Evolutionary conservation across 2,329 filamentous ascomycete species (phyloP), one percentile per base, ranked within the genome.

Genomic region (Diplodia sapinea): DNA sequence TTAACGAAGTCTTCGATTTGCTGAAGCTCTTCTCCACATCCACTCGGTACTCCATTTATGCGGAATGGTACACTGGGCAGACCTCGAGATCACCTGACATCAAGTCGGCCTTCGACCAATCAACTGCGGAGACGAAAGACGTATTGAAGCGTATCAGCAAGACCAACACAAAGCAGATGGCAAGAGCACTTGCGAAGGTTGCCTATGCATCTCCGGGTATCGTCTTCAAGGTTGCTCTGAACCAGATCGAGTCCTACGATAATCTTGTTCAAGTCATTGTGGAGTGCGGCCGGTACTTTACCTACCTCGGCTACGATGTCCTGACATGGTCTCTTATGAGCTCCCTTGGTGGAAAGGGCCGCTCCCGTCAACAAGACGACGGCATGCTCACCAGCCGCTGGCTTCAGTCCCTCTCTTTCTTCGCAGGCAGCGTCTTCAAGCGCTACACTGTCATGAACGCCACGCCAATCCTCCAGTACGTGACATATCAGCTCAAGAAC

Each of bases 201-300:
- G 93, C 94, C 31, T 91, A 93, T 73, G 89, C 93, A 1, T 95
- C 93, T 52, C 96, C 95, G 1, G 94, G 94, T 31, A 86, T 97
- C 67, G 94, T 98, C 29, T 97, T 97, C 81, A 89, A 89, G 73
- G 91, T 94, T 67, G 93, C 94, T 7, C 88, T 99, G 68, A 89
- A 89, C 70, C 94, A 97, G 78, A 92, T 97, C 68, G 94, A 99
- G 78, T 90, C 91, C 0, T 99, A 99, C 77, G 91, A 91, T 76
- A 99, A 98, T 75, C 86, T 99, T 69, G 97, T 97, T 67, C 92
- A 97, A 70, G 92, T 93, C 5, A 92, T 99, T 69, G 94, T 98
- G 15, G 93, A 97, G 76, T 97, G 94, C 74, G 93, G 92, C 49
- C 90, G 92, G 73, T 97, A 97, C 77, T 97, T 98, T 73, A 97